Evolutionary conservation across 371 early-diverging fungal species (phyloP).

Genomic region (Apophysomyces ossiformis): DNA sequence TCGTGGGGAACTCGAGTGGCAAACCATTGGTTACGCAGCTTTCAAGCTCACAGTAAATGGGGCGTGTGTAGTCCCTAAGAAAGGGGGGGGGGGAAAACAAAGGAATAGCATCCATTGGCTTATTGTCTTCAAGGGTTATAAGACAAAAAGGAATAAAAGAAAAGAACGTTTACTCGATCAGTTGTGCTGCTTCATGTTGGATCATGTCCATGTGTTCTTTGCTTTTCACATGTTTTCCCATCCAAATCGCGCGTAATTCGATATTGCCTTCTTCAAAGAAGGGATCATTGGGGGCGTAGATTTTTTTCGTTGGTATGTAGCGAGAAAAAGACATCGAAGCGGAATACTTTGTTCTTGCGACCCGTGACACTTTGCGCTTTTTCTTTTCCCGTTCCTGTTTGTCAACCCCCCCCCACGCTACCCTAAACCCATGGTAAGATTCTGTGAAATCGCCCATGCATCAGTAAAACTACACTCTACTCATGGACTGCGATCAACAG

Average conservation of each 20-base stretch:
- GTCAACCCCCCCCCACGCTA: not conserved
- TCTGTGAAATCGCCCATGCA: not conserved
- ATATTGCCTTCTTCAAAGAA: slow-evolving; percentile 62
- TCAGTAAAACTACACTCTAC: not conserved
- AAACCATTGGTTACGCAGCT: slow-evolving; percentile 21
- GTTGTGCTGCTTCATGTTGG: slow-evolving; percentile 25
- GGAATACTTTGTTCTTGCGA: not conserved
- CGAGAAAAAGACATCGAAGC: slow-evolving; percentile 27
- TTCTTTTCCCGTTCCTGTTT: not conserved
- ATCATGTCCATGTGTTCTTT: slow-evolving; percentile 23
- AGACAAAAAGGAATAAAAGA: not conserved
- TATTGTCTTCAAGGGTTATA: too few species aligned
- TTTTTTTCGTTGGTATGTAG: slow-evolving; percentile 38
- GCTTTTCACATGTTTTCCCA: slow-evolving; percentile 30
- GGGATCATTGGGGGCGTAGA: slow-evolving; percentile 39
- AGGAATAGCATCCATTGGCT: not conserved
- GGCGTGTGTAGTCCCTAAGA: slow-evolving; percentile 11
- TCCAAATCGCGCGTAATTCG: slow-evolving; percentile 56
- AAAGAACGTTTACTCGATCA: slow-evolving; percentile 25
- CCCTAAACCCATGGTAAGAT: slow-evolving; percentile 5
- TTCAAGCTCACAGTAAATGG: slow-evolving; percentile 36
- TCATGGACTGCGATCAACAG: slow-evolving; percentile 9
- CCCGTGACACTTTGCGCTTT: slow-evolving; percentile 3
- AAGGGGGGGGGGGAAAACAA: not conserved
- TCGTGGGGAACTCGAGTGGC: slow-evolving; percentile 34